A percentile compares a stretch with the other conserved stretches of the same genome.
Conservation (phyloP, 176 grass and related monocot species). For the Triticum urartu region DNA sequence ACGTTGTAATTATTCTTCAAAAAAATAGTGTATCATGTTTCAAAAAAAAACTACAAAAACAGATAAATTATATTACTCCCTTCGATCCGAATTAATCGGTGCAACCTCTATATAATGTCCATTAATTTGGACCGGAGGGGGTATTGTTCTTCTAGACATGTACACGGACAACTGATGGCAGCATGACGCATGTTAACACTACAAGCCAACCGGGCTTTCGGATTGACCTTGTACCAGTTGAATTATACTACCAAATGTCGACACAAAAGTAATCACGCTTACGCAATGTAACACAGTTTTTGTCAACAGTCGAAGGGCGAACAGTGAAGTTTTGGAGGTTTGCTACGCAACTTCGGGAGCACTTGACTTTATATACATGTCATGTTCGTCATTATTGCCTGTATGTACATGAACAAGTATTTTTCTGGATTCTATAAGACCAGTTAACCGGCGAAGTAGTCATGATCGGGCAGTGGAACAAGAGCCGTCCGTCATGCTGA, state of each 20-base stretch:
- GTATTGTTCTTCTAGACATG: background rate
- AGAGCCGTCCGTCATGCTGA: background rate
- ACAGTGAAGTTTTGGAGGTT: background rate
- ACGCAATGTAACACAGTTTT: background rate
- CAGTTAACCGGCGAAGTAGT: background rate
- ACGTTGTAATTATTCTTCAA: background rate
- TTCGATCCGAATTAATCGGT: no score
- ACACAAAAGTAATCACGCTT: background rate
- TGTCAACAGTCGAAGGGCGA: background rate
- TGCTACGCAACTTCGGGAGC: background rate
- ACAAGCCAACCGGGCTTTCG: background rate
- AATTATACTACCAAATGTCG: background rate
- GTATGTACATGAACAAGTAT: background rate
- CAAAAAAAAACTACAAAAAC: background rate
- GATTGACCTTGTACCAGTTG: conserved; percentile 28
- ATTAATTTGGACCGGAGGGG: no score
- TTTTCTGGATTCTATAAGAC: background rate
- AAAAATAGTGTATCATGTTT: background rate
- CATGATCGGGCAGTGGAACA: background rate
- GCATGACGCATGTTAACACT: background rate
- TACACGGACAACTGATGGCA: background rate
- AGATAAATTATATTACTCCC: no score
- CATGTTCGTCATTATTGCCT: background rate
- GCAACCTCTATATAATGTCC: no score
- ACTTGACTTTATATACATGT: background rate